phyloP scores from a whole-genome alignment of 2,329 filamentous ascomycete species.

The Ophiostoma pallidulum region DNA sequence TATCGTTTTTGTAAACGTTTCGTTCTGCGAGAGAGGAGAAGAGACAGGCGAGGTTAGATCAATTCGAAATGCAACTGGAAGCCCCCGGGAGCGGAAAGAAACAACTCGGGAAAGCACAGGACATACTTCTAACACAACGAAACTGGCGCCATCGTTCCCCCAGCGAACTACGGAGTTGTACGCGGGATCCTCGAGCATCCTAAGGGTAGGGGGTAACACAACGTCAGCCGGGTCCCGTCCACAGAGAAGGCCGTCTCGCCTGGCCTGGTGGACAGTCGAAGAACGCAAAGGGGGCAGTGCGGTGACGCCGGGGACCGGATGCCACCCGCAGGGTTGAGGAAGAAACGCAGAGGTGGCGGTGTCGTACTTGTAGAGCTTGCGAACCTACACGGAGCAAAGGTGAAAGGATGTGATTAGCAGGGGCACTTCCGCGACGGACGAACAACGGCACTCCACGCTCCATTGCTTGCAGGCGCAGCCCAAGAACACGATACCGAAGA shows the following conservation, averaged over 20 bases:
- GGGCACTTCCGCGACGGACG: not conserved
- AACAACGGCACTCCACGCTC: no score
- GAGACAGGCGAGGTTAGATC: not conserved
- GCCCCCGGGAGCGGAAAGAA: not conserved
- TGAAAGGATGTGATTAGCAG: constrained; percentile 14
- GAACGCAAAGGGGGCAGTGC: constrained; percentile 9
- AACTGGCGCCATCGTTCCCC: constrained; percentile 90
- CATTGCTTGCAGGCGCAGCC: no score
- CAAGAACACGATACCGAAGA: not conserved
- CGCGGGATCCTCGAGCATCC: constrained; percentile 92
- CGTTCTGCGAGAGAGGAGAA: constrained; percentile 53
- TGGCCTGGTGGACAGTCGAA: not conserved
- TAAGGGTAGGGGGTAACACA: constrained; percentile 35
- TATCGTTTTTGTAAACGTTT: constrained; percentile 96
- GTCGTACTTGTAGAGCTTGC: constrained; percentile 90
- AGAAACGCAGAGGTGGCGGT: constrained; percentile 10
- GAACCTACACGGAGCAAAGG: constrained; percentile 55
- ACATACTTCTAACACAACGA: constrained; percentile 88
- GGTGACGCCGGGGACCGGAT: no score
- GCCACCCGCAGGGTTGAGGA: not conserved
- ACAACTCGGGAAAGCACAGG: not conserved
- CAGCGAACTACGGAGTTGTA: constrained; percentile 91
- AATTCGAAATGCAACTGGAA: not conserved
- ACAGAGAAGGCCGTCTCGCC: no score
- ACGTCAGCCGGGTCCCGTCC: no score